These are phyloP conservation scores for Phytophthora cryptogea DNA, from an alignment of 352 stramenopile species.

Conservation along the genomic window DNA sequence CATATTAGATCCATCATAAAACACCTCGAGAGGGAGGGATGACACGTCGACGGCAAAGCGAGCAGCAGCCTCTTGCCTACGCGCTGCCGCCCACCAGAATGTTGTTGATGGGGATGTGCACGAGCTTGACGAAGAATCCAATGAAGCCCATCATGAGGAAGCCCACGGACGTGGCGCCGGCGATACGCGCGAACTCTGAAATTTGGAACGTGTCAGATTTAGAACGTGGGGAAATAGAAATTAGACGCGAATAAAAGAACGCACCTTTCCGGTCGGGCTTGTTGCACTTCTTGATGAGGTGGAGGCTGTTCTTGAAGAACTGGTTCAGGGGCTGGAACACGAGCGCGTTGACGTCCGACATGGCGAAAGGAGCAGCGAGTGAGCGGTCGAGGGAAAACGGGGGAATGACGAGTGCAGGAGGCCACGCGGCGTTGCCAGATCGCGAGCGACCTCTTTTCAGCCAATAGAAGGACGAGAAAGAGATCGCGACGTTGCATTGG, in stretches of 20 bases:
- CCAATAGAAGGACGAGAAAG: slow-evolving; percentile 8
- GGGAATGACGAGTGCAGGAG: slow-evolving; percentile 21
- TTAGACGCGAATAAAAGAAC: slow-evolving; percentile 11
- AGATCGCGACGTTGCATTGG: background rate
- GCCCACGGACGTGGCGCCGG: slow-evolving; percentile 94
- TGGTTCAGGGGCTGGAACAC: slow-evolving; percentile 96
- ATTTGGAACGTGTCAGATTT: slow-evolving; percentile 2
- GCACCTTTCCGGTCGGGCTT: slow-evolving; percentile 98
- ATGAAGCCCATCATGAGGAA: slow-evolving; percentile 99
- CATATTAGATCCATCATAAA: slow-evolving; percentile 13
- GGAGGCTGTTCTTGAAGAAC: slow-evolving; percentile 97
- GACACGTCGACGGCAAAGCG: slow-evolving; percentile 8
- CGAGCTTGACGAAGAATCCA: slow-evolving; percentile 99
- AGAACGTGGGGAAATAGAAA: background rate
- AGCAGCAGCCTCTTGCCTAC: slow-evolving; percentile 44
- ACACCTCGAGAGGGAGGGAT: background rate
- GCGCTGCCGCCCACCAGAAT: slow-evolving; percentile 95
- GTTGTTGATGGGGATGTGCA: slow-evolving; percentile 99
- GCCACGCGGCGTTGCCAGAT: slow-evolving; percentile 35
- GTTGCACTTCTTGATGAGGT: slow-evolving; percentile 99
- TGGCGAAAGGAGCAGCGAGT: slow-evolving; percentile 17
- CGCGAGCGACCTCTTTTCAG: slow-evolving; percentile 18
- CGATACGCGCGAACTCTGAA: slow-evolving; percentile 96
- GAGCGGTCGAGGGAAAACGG: slow-evolving; percentile 13
- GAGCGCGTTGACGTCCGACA: slow-evolving; percentile 91